Conservation (phyloP, 2,329 filamentous ascomycete species). For the Cercospora sp. region DNA sequence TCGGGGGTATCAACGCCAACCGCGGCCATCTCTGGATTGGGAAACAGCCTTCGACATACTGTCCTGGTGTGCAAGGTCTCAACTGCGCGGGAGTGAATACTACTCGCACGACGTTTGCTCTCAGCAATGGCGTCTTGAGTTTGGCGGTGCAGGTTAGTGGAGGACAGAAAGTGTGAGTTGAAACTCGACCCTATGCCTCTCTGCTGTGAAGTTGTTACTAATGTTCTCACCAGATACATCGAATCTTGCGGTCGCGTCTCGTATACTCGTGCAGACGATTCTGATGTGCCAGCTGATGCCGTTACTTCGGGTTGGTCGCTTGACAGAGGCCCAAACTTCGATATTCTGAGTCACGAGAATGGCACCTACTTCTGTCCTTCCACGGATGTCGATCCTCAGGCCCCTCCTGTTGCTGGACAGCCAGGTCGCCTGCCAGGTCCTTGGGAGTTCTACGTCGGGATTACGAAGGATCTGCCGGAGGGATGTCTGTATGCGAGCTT, state of each 20-base stretch:
- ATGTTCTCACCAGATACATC: conserved; percentile 31
- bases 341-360: conserved; percentile 24
- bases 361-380: conserved; percentile 15
- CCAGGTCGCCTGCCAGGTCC: conserved; percentile 7
- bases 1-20: conserved; percentile 31
- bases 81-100: conserved; percentile 16
- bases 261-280: conserved; percentile 36
- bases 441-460: conserved; percentile 17
- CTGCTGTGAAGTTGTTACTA: neutral
- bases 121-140: conserved; percentile 17
- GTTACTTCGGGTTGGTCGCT: conserved; percentile 31
- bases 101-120: conserved; percentile 21
- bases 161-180: conserved; percentile 36
- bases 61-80: conserved; percentile 27
- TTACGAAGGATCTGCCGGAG: conserved; percentile 5
- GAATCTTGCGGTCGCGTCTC: conserved; percentile 33
- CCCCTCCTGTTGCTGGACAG: neutral
- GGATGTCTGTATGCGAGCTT: conserved; percentile 15
- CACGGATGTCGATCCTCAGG: neutral
- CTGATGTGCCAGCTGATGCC: conserved; percentile 30
- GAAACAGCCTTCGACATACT: conserved; percentile 34
- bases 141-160: conserved; percentile 34
- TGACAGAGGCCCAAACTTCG: conserved; percentile 18
- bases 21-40: conserved; percentile 35
- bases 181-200: neutral